A percentile compares a stretch with the other conserved stretches of the same genome.
Conservation (phyloP, 2,329 filamentous ascomycete genomes). For the Onygena corvina region DNA sequence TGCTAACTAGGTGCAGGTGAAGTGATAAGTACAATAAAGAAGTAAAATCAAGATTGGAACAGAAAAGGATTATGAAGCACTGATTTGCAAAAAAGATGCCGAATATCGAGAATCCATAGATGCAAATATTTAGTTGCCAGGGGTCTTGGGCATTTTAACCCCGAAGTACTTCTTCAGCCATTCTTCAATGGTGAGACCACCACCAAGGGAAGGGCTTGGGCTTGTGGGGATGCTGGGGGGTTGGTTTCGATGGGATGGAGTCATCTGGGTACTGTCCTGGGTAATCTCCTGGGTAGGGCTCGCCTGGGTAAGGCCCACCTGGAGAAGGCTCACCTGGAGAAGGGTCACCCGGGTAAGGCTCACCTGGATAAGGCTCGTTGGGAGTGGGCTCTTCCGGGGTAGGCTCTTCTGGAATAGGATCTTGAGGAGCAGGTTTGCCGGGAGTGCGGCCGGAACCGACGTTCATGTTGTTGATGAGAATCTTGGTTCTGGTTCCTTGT, state of each 20-base stretch:
- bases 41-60: background rate
- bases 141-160: background rate
- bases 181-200: background rate
- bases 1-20: background rate
- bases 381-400: background rate
- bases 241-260: background rate
- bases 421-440: background rate
- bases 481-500: slow-evolving; percentile 21
- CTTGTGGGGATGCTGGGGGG: slow-evolving; percentile 1
- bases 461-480: slow-evolving; percentile 25
- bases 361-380: background rate
- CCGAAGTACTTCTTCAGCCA: slow-evolving; percentile 4
- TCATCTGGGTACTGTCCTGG: too few species aligned
- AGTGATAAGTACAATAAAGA: background rate
- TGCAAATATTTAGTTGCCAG: background rate
- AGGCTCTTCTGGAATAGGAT: background rate
- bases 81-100: background rate
- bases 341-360: background rate
- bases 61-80: background rate
- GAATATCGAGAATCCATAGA: background rate
- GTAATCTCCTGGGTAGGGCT: too few species aligned
- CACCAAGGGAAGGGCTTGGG: background rate
- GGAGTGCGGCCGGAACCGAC: background rate
- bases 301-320: background rate
- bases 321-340: too few species aligned